Base-by-base conservation (phyloP, 139 green algal species). In the Limnomonas spitsbergensis region DNA sequence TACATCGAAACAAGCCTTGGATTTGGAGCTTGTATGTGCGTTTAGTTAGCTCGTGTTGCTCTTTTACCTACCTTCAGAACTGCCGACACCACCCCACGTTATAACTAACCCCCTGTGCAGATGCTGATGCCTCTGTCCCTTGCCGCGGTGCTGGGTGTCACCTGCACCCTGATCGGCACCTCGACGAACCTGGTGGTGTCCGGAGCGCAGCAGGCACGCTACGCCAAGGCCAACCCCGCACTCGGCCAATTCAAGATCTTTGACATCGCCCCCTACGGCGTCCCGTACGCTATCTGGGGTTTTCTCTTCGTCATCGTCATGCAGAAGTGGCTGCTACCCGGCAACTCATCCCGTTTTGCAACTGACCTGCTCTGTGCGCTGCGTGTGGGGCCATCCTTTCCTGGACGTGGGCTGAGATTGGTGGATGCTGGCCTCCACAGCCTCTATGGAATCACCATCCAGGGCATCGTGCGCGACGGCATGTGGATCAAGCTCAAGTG, bases 141-240 rank as follows among this genome's bases (percentile, higher is more conserved):
- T 67, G 84, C 90, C 24, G 86, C 87, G 6, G 88, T 94, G 38
- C 82, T 95, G 40, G 92, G 92, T 2, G 92, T 91, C 39, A 95
- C 91, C 9, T 81, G 80, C 76, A 96, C 92, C 0, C 82, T 94
- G 9, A 96, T 96, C 40, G 92, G 92, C 29, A 93, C 91, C 2
- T 90, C 83, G 39, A 96, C 92, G 36, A 96, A 95, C 83, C 85
- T 96, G 36, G 89, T 96, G 42, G 84, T 95, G 4, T 71, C 78
- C 27, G 88, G 88, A 4, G 42, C 42, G 9, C 9, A 54, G 42
- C 6, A 54, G 7, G 6, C 42, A 9, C 42, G 42, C 42, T 54
- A 54, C 42, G 42, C 42, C 42, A 54, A 54, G 42, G 42, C 42
- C 7, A 35, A 71, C 38, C 3, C 26, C 37, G 34, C 73, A 1